Evolutionary conservation across 78 protist species (phyloP), one percentile per base, ranked within the genome.

Genomic region (Dictyostelium purpureum): DNA sequence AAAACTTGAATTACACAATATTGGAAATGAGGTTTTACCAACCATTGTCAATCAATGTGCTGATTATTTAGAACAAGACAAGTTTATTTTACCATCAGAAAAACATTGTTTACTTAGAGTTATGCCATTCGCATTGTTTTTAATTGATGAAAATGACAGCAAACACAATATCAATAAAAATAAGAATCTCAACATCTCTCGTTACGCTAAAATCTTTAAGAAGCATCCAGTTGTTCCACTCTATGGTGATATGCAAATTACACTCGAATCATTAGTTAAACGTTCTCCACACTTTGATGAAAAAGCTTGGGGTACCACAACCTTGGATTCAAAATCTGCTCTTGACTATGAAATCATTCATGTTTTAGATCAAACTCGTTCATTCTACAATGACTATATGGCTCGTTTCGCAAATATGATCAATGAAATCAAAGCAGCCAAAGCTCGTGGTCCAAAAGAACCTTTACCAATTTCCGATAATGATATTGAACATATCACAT

Each of bases 201-300:
- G 85, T 21, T 88, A 87, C 54, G 75, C 69, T 16, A 66, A 76
- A 77, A 59, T 89, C 24, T 87, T 94, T 79, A 82, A 77, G 76
- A 65, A 74, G 65, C 16, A 74, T 47, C 97, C 97, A 2, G 82
- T 89, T 6, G 96, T 97, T 6, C 95, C 96, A 54, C 77, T 97
- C 45, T 95, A 93, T 57, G 98, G 97, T 59, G 98, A 97, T 82
- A 96, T 97, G 97, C 89, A 77, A 37, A 71, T 93, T 45, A 42
- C 79, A 21, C 24, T 93, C 47, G 76, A 49, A 31, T 24, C 89
- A 16, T 11, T 96, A 59, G 75, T 97, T 38, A 35, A 69, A n/a
- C 31, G 52, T 24, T 35, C 79, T 19, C 96, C 97, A 35, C 94
- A 91, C 76, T 80, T 90, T 59, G 89, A 87, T 35, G 91, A 79